Evolutionary conservation across 306 rosid species (phyloP), one percentile per base, ranked within the genome.

Genomic region (Lathyrus aphaca): DNA sequence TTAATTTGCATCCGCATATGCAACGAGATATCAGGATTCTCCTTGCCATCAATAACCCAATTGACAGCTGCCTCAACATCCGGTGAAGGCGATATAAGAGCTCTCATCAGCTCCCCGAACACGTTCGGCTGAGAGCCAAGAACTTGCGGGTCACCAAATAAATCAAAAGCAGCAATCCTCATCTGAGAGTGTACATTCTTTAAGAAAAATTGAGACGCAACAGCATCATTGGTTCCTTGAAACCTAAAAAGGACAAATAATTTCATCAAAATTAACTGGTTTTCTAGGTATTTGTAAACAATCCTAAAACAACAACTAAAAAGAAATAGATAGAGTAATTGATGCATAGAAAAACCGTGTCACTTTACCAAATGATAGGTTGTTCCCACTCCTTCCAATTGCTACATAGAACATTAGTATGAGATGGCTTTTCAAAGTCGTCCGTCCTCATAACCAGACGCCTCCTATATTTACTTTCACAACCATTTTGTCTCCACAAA

Each of bases 1-100:
- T 88, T 94, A 90, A 84, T 85, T 66, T 90, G 94, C 98, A 94
- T 90, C 77, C 98, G 89, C 98, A 87, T 86, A 78, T 94, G 98
- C 86, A 94, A 73, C 8, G 97, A 58, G 71, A 94, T 83, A 83
- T 94, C 97, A 75, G 98, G 98, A 68, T 88, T 88, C 55, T 61
- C 83, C 76, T 81, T 85, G 61, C 79, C 81, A 58, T 85, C 84
- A 64, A 90, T 81, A 81, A 83, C 97, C 88, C 96, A 91, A 69
- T 81, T 75, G 17, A 94, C 91, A 18, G 97, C 96, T 73, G 86
- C 90, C 77, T 94, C 88, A 3, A 94, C 87, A 53, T 83, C 93
- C 72, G 83, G 77, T 38, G 97, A 78, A 72, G 98, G 98, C 68
- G 90, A 81, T 74, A 94, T 82, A 72, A 94, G 97, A 75, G 84